These are phyloP conservation scores for Fusarium hostae DNA, from an alignment of 2,329 filamentous ascomycete species.

Conservation along the genomic window DNA sequence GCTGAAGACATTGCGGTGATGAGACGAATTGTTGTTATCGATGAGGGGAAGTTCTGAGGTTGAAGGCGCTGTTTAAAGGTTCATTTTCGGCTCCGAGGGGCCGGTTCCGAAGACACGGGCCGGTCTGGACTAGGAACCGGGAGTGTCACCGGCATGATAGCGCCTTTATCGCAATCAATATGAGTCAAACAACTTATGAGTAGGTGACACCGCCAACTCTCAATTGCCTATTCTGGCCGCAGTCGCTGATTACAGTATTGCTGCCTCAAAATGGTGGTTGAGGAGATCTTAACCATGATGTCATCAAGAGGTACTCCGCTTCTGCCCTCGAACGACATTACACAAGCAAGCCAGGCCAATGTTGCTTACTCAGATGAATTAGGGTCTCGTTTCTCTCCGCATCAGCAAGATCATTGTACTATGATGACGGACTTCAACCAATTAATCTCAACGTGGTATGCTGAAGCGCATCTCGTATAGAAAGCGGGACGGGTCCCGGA, in stretches of 20 bases:
- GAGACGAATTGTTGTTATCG: too few relatives aligned
- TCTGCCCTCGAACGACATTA: too few relatives aligned
- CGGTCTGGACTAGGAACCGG: neutral
- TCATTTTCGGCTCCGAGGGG: neutral
- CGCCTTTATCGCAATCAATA: neutral
- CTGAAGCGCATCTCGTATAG: neutral
- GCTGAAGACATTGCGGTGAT: neutral
- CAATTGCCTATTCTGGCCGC: fast-evolving
- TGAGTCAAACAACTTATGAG: neutral
- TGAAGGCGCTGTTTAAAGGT: neutral
- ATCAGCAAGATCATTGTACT: too few relatives aligned
- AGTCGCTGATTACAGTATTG: neutral
- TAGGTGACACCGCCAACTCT: fast-evolving
- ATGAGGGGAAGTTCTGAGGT: neutral
- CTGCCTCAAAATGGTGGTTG: neutral
- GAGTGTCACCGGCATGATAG: neutral
- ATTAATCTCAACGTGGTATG: neutral
- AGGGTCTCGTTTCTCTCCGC: too few relatives aligned
- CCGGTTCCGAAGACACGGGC: slow-evolving; percentile 12
- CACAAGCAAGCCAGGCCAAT: neutral
- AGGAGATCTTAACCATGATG: neutral
- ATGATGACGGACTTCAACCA: neutral
- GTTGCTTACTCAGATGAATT: neutral
- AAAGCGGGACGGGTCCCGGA: neutral
- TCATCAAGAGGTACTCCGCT: neutral